Evolutionary conservation across 257 asterid species (phyloP).

Genomic region (Ilex aquifolium): DNA sequence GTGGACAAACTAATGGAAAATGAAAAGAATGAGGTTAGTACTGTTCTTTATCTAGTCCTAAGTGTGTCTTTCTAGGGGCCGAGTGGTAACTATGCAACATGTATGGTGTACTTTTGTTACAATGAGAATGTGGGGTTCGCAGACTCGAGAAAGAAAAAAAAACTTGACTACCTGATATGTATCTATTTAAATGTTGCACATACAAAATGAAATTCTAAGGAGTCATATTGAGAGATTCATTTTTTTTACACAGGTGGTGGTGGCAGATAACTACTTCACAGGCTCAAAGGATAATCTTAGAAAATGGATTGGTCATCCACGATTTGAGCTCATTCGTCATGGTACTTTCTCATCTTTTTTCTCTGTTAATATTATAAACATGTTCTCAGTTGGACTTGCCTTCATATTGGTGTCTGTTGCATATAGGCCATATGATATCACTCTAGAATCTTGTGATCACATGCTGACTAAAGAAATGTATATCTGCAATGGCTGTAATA

Average conservation of each 20-base stretch:
- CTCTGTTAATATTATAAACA: not conserved
- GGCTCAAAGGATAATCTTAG: constrained; percentile 91
- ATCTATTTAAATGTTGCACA: no score
- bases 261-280: constrained; percentile 89
- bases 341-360: constrained; percentile 31
- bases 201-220: not conserved
- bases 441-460: not conserved
- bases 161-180: no score
- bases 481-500: not conserved
- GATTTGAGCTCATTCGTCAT: constrained; percentile 97
- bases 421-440: not conserved
- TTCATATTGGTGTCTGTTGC: not conserved
- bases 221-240: not conserved
- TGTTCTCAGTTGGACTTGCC: not conserved
- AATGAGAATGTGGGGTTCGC: no score
- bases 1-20: not conserved
- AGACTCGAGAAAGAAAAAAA: no score
- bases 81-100: no score
- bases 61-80: no score
- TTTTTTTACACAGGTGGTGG: constrained; percentile 53
- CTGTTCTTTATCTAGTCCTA: no score
- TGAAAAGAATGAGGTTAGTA: not conserved
- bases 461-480: not conserved
- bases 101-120: no score
- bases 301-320: constrained; percentile 96